Percentiles rank a stretch among this genome's conserved stretches.
These are phyloP conservation scores for Colletotrichum sp. DNA, from an alignment of 2,329 filamentous ascomycete genomes.

Conservation along the genomic window DNA sequence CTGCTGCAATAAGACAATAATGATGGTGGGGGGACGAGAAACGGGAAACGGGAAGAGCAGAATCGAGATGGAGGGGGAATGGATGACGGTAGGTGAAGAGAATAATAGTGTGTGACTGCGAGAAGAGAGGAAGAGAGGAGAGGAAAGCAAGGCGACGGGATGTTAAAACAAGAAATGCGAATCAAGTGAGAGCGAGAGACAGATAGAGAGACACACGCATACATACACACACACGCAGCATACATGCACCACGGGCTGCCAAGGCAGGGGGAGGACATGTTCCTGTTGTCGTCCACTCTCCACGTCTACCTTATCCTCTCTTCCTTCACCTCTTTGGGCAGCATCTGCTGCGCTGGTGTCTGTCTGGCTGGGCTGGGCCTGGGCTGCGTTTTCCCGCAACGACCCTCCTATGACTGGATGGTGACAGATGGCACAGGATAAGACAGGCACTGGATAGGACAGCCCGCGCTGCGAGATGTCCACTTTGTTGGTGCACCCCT, in stretches of 20 bases:
- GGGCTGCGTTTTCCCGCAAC: not conserved
- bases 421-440: not conserved
- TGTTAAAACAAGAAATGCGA: not conserved
- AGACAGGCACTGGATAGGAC: constrained; percentile 14
- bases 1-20: not conserved
- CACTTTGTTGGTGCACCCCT: constrained; percentile 18
- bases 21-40: not conserved
- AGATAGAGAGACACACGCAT: not conserved
- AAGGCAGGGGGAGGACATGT: constrained; percentile 6
- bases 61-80: not conserved
- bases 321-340: not conserved
- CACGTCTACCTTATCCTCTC: not conserved
- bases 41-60: not conserved
- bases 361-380: not conserved
- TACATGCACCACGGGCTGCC: not conserved
- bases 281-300: constrained; percentile 12
- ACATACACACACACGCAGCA: not conserved
- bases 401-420: constrained; percentile 10
- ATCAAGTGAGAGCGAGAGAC: not conserved
- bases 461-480: constrained; percentile 1
- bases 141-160: not conserved
- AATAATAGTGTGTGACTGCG: not conserved
- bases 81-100: not conserved
- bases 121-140: not conserved
- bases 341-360: not conserved